These are phyloP conservation scores for Phyllosticta ampelicida DNA, from an alignment of 2,329 filamentous ascomycete genomes.

Conservation along the genomic window DNA sequence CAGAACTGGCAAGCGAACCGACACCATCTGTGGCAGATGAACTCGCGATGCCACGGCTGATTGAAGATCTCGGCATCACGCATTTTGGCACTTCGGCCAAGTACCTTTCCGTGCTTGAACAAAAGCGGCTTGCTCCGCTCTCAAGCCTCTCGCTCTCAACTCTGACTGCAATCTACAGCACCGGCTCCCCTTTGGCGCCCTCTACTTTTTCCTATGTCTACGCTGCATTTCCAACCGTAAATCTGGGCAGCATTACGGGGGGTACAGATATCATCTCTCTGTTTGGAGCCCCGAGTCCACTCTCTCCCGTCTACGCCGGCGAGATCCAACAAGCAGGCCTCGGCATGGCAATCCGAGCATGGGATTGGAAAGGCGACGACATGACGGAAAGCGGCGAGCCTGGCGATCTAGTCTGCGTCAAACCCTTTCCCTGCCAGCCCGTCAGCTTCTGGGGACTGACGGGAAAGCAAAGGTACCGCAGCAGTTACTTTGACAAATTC, in stretches of 20 bases:
- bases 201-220: slow-evolving; percentile 92
- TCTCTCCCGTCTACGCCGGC: slow-evolving; percentile 39
- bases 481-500: slow-evolving; percentile 84
- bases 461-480: slow-evolving; percentile 65
- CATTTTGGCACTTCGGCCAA: slow-evolving; percentile 94
- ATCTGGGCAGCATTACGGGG: slow-evolving; percentile 87
- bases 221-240: slow-evolving; percentile 66
- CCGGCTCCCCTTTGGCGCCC: slow-evolving; percentile 81
- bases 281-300: slow-evolving; percentile 69
- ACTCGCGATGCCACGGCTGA: slow-evolving; percentile 70
- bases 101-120: slow-evolving; percentile 83
- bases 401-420: slow-evolving; percentile 78
- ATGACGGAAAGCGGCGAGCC: slow-evolving; percentile 54
- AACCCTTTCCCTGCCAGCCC: slow-evolving; percentile 83
- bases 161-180: slow-evolving; percentile 83
- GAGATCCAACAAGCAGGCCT: slow-evolving; percentile 41
- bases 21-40: slow-evolving; percentile 52
- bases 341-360: slow-evolving; percentile 41
- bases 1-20: slow-evolving; percentile 23
- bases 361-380: slow-evolving; percentile 44
- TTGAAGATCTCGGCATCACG: slow-evolving; percentile 71
- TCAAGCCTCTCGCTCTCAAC: slow-evolving; percentile 43
- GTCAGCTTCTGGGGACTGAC: slow-evolving; percentile 73
- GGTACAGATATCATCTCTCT: slow-evolving; percentile 95
- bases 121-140: slow-evolving; percentile 54